Conservation (phyloP, 225 moss, liverwort and hornwort species). For the Physcomitrium patens region DNA sequence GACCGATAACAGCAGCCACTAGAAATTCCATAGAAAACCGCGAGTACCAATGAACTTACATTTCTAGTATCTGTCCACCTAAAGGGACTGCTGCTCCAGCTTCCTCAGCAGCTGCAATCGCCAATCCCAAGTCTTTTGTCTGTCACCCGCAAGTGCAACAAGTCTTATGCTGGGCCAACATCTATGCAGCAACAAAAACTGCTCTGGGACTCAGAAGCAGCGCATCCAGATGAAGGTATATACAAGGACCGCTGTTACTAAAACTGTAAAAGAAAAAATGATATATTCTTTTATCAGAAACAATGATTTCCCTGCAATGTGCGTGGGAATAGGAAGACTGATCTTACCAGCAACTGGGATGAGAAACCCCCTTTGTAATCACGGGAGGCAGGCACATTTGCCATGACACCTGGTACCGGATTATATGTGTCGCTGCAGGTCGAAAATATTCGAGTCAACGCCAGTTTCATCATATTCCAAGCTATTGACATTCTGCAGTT, state of each 20-base stretch:
- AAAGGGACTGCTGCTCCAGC: constrained; percentile 64
- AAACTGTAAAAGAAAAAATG: not conserved
- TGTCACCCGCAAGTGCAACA: constrained; percentile 30
- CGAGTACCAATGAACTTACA: constrained; percentile 52
- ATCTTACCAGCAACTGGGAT: constrained; percentile 75
- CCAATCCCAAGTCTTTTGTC: constrained; percentile 91
- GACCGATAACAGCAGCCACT: not conserved
- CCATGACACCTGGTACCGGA: constrained; percentile 94
- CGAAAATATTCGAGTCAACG: constrained; percentile 26
- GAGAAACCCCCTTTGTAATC: constrained; percentile 90
- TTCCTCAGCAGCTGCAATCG: constrained; percentile 77
- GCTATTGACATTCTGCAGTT: not conserved
- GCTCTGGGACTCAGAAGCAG: not conserved
- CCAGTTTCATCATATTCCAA: constrained; percentile 11
- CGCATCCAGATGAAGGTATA: not conserved
- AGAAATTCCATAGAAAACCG: not conserved
- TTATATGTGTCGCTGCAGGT: constrained; percentile 90
- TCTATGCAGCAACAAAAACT: not conserved
- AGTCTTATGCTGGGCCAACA: not conserved
- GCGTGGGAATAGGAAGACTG: constrained; percentile 8
- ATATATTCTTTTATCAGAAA: not conserved
- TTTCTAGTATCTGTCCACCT: constrained; percentile 59
- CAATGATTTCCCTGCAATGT: not conserved
- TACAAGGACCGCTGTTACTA: not conserved
- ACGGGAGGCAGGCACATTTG: constrained; percentile 81